phyloP scores from a whole-genome alignment of 192 early-diverging fungal genomes.

The Coemansia sp. region DNA sequence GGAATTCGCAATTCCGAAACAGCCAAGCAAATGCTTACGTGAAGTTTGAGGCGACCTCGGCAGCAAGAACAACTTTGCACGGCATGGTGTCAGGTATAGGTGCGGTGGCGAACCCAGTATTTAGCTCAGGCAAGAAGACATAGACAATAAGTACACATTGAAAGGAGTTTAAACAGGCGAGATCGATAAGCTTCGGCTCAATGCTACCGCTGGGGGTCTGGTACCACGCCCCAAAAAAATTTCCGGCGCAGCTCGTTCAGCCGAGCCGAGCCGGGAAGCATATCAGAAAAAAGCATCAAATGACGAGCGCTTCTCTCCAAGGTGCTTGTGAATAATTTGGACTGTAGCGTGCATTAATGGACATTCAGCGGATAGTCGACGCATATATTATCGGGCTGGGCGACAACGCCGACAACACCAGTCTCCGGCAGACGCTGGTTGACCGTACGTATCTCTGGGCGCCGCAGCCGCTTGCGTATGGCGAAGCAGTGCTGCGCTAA shows the following conservation, averaged over 20 bases:
- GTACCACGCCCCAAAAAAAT: background rate
- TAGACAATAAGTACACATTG: background rate
- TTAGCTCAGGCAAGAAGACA: background rate
- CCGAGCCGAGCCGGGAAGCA: background rate
- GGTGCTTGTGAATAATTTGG: too few species aligned
- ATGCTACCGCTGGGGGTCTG: background rate
- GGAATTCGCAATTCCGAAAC: background rate
- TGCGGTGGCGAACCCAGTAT: background rate
- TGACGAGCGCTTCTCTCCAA: background rate
- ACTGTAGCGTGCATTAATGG: too few species aligned
- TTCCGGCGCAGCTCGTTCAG: background rate
- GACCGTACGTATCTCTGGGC: slow-evolving; percentile 7
- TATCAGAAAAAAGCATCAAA: background rate
- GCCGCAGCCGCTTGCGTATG: background rate
- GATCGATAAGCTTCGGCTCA: background rate
- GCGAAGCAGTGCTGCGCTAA: background rate
- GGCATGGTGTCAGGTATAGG: slow-evolving; percentile 22
- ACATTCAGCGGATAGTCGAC: slow-evolving; percentile 46
- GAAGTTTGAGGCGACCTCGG: slow-evolving; percentile 51
- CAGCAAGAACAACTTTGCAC: slow-evolving; percentile 55
- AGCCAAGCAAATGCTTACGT: slow-evolving; percentile 49
- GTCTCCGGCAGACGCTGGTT: slow-evolving; percentile 23
- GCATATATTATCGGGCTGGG: slow-evolving; percentile 49
- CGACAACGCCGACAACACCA: slow-evolving; percentile 40
- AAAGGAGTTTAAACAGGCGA: slow-evolving; percentile 8